Conservation (phyloP, 352 stramenopile species). For the Saprolegnia diclina region DNA sequence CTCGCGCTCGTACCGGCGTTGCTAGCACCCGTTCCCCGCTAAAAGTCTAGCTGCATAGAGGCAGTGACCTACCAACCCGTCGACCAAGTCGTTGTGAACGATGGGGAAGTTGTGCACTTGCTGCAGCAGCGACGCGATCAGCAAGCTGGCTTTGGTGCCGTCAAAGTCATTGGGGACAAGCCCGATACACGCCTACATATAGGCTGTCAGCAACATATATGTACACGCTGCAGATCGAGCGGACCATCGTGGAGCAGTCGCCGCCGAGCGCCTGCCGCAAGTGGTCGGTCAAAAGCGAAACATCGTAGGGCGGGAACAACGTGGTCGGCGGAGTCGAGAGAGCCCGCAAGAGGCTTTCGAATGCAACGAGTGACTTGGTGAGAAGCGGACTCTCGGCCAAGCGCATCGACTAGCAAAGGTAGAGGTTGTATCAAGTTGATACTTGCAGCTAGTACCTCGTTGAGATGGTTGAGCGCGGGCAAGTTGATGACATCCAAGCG, state of each 20-base stretch:
- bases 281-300: slow-evolving; percentile 38
- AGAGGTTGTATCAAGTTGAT: slow-evolving; percentile 20
- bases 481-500: slow-evolving; percentile 43
- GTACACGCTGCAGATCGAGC: neutral
- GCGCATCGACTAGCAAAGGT: slow-evolving; percentile 33
- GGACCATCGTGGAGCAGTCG: slow-evolving; percentile 42
- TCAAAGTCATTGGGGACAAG: slow-evolving; percentile 37
- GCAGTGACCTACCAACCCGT: slow-evolving; percentile 33
- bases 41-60: slow-evolving; percentile 18
- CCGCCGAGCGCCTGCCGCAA: slow-evolving; percentile 47
- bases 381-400: slow-evolving; percentile 47
- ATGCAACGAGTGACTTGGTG: slow-evolving; percentile 49
- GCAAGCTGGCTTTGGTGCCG: slow-evolving; percentile 38
- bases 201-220: neutral
- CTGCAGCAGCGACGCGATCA: slow-evolving; percentile 35
- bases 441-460: slow-evolving; percentile 30
- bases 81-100: slow-evolving; percentile 52
- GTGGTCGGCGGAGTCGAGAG: neutral
- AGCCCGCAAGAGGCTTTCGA: slow-evolving; percentile 37
- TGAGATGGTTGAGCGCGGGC: slow-evolving; percentile 45
- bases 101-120: slow-evolving; percentile 42
- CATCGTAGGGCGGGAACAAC: slow-evolving; percentile 29
- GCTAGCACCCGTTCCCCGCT: neutral
- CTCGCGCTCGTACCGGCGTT: neutral
- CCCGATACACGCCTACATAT: slow-evolving; percentile 35